phyloP scores from a whole-genome alignment of 2,329 filamentous ascomycete species.

The Byssochlamys sp. region DNA sequence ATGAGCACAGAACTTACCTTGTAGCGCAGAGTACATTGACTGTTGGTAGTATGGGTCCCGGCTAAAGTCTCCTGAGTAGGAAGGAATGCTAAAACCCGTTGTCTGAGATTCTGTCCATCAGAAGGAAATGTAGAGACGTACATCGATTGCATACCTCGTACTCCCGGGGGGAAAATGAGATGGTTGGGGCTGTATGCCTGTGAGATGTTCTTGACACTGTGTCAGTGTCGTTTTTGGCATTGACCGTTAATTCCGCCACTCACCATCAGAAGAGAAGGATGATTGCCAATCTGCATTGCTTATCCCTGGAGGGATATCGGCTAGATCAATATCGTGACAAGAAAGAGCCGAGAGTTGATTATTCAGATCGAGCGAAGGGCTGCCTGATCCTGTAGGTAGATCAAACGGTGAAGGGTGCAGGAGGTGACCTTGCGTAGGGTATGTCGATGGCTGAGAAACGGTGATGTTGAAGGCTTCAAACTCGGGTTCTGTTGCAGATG shows the following conservation, averaged over 20 bases:
- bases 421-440: neutral
- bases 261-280: neutral
- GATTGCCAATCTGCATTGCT: neutral
- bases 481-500: neutral
- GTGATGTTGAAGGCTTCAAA: neutral
- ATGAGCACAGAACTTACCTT: constrained; percentile 2
- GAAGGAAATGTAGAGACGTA: neutral
- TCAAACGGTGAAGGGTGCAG: neutral
- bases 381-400: neutral
- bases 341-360: neutral
- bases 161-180: neutral
- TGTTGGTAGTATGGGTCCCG: constrained; percentile 1
- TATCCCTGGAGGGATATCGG: neutral
- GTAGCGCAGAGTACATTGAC: constrained; percentile 8
- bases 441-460: neutral
- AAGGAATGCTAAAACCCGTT: neutral
- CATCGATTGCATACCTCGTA: constrained; percentile 2
- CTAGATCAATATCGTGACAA: neutral
- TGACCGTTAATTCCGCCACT: neutral
- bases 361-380: neutral
- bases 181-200: neutral
- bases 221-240: neutral
- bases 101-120: neutral
- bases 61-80: neutral
- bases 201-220: neutral